Base-by-base conservation (phyloP, 176 grass and related monocot genomes). In the Panicum miliaceum region DNA sequence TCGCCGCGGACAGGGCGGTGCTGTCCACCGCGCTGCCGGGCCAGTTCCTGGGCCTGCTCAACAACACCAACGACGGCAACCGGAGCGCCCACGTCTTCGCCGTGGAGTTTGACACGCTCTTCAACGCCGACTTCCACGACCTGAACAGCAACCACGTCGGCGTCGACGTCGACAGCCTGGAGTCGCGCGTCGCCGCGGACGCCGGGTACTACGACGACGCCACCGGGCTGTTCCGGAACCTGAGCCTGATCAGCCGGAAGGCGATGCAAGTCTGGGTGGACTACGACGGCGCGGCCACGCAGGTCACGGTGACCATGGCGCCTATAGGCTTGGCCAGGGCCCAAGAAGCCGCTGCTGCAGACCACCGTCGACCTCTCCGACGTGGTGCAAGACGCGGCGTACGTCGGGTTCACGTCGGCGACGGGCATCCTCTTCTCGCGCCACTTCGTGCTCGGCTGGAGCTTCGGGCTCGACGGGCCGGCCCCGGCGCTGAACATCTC, bases 391-490 rank as follows among this genome's bases (percentile, higher is more conserved):
- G 64, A 15, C 68, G 19, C 64, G 64, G 91, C 84, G 64, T 90
- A 92, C 48, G 88, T 90, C 10, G 93, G 93, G 8, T 92, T 95
- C 79, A 42, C 90, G 18, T 86, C 90, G 23, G 86, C 93, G 1
- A 95, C 93, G 0, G 90, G 82, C 50, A 9, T 92, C 59, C 79
- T 95, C 22, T 76, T 81, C 53, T 86, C 90, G 19, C 81, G 90
- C 22, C 90, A 95, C 88, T 90, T 86, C 90, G 56, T 92, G n/a
- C 32, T 84, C 11, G 93, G 93, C 32, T 95, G 93, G 93, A 92
- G 87, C 82, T 92, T 95, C 67, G 91, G 81, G 32, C 76, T 90
- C 68, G 89, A 92, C 61, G 82, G 79, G 20, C 46, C 38, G 0
- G 93, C 93, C 22, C 88, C 75, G 76, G 65, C 75, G 5, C 85